phyloP scores from a whole-genome alignment of 371 early-diverging fungal species.

The Quaeritorhiza haematococci region DNA sequence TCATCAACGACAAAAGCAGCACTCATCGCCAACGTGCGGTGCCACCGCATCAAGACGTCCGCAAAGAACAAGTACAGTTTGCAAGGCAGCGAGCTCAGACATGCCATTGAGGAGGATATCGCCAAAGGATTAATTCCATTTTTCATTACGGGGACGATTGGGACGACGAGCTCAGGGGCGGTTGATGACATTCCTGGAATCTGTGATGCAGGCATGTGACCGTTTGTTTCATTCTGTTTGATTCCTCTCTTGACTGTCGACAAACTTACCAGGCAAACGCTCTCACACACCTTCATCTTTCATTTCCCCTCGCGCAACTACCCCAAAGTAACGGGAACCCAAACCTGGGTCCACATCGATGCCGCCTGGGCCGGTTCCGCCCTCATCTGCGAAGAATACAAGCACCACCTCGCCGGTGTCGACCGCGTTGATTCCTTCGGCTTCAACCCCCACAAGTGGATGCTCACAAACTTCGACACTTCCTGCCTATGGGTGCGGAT shows the following conservation, averaged over 20 bases:
- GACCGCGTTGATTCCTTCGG: conserved; percentile 47
- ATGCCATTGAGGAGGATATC: conserved; percentile 39
- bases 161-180: conserved; percentile 51
- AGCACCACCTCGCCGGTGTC: conserved; percentile 32
- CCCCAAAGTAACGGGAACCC: conserved; percentile 14
- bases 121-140: conserved; percentile 50
- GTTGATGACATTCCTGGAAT: conserved; percentile 50
- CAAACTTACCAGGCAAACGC: too few relatives aligned
- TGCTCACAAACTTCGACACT: conserved; percentile 50
- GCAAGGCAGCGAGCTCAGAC: conserved; percentile 22
- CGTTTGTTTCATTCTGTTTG: neutral
- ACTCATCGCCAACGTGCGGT: conserved; percentile 35
- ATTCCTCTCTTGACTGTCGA: too few relatives aligned
- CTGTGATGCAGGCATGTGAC: conserved; percentile 21
- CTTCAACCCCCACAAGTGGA: conserved; percentile 60
- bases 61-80: conserved; percentile 19
- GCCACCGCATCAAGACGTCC: conserved; percentile 30
- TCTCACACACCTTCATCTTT: too few relatives aligned
- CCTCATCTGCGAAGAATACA: conserved; percentile 48
- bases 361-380: conserved; percentile 61
- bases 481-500: conserved; percentile 43
- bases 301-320: too few relatives aligned
- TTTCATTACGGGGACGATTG: conserved; percentile 52
- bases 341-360: conserved; percentile 52
- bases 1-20: conserved; percentile 45